A percentile compares a stretch with the other conserved stretches of the same genome.
Conservation (phyloP, 2,329 filamentous ascomycete genomes). For the Penicillium sp. region DNA sequence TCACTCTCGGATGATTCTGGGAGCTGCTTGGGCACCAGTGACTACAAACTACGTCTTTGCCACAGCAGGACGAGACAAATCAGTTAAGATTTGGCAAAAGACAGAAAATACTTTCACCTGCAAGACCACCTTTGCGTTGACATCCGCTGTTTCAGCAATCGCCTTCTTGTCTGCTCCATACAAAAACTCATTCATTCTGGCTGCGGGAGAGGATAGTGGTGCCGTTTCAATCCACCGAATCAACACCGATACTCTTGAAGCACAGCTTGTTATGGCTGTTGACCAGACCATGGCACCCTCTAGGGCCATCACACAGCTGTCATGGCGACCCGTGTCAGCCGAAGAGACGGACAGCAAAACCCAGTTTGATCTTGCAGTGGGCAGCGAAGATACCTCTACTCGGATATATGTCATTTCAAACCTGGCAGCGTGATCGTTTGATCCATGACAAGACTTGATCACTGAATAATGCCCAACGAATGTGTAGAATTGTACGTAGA, state of each 20-base stretch:
- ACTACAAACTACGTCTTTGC: constrained; percentile 61
- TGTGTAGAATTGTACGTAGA: not conserved
- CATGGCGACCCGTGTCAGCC: constrained; percentile 60
- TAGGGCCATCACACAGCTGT: constrained; percentile 65
- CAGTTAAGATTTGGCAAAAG: constrained; percentile 68
- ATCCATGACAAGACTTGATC: not conserved
- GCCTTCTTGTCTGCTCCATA: constrained; percentile 56
- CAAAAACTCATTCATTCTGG: constrained; percentile 39
- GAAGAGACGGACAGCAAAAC: constrained; percentile 11
- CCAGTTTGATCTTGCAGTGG: constrained; percentile 42
- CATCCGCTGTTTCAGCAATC: constrained; percentile 67
- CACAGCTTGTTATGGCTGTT: constrained; percentile 31
- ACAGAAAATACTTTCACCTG: constrained; percentile 50
- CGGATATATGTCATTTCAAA: constrained; percentile 40
- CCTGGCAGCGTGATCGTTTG: constrained; percentile 19
- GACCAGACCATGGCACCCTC: constrained; percentile 54
- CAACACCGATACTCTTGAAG: constrained; percentile 29
- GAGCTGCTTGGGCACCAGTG: constrained; percentile 74
- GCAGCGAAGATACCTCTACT: constrained; percentile 47
- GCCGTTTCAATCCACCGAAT: constrained; percentile 45
- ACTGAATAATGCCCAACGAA: not conserved
- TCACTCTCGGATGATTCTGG: constrained; percentile 89
- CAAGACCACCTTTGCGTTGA: constrained; percentile 54
- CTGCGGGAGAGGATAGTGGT: constrained; percentile 50
- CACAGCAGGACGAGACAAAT: constrained; percentile 88